Evolutionary conservation across 495 filamentous ascomycete species (phyloP).

Genomic region (Evernia prunastri): DNA sequence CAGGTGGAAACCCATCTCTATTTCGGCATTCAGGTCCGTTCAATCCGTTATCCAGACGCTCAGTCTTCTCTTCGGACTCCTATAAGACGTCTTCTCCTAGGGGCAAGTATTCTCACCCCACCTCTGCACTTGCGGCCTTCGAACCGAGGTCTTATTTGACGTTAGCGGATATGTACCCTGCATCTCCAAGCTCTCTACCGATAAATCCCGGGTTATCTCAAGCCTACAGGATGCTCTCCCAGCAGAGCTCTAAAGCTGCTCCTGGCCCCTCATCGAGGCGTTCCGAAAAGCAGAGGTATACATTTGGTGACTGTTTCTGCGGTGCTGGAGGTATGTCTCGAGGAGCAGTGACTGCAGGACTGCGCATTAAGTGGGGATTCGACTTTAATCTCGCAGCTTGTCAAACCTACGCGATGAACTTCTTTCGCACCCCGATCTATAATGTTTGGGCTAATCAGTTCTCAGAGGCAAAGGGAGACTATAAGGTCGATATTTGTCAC

Average conservation of each 20-base stretch:
- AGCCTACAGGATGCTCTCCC: neutral
- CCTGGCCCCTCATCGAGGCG: neutral
- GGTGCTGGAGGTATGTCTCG: constrained; percentile 71
- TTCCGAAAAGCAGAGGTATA: constrained; percentile 38
- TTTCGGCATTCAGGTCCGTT: neutral
- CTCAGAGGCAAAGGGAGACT: constrained; percentile 27
- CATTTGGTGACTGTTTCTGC: constrained; percentile 66
- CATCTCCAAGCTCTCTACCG: neutral
- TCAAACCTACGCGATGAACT: constrained; percentile 55
- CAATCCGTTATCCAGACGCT: neutral
- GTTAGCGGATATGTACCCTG: neutral
- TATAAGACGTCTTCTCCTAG: neutral
- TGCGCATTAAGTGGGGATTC: constrained; percentile 54
- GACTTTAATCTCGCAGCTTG: constrained; percentile 54
- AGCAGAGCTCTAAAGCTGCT: neutral
- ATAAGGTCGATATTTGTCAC: constrained; percentile 65
- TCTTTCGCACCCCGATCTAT: constrained; percentile 40
- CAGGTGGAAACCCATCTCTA: neutral
- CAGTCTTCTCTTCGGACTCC: neutral
- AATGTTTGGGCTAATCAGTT: constrained; percentile 46
- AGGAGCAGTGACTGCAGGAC: constrained; percentile 58
- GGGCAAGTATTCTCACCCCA: neutral
- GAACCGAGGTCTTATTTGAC: neutral
- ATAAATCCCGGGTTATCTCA: neutral
- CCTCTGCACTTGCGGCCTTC: neutral